A percentile compares a stretch with the other conserved stretches of the same genome.
phyloP scores from a whole-genome alignment of 2,329 filamentous ascomycete genomes.

The Plectosphaerella plurivora region DNA sequence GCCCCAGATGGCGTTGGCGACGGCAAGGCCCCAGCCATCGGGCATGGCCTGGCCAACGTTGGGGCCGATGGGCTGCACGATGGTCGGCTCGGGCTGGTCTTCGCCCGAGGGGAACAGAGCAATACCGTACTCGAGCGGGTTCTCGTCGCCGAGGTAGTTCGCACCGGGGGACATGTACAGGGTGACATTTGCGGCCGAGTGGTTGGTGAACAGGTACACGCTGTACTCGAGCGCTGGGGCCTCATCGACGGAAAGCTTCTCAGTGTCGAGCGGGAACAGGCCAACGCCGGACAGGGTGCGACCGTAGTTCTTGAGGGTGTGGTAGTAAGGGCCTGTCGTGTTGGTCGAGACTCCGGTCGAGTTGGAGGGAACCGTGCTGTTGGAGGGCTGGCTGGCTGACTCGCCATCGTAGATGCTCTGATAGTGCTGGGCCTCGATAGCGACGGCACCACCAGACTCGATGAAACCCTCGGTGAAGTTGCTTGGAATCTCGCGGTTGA shows the following conservation, averaged over 20 bases:
- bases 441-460: slow-evolving; percentile 54
- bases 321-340: slow-evolving; percentile 34
- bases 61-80: slow-evolving; percentile 34
- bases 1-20: slow-evolving; percentile 43
- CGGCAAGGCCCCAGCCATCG: slow-evolving; percentile 34
- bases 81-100: slow-evolving; percentile 22
- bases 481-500: slow-evolving; percentile 40
- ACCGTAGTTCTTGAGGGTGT: slow-evolving; percentile 49
- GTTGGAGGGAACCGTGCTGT: slow-evolving; percentile 3
- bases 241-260: slow-evolving; percentile 41
- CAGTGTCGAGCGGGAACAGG: slow-evolving; percentile 45
- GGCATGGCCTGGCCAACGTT: slow-evolving; percentile 37
- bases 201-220: slow-evolving; percentile 55
- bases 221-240: slow-evolving; percentile 56
- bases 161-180: slow-evolving; percentile 48
- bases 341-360: slow-evolving; percentile 11
- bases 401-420: slow-evolving; percentile 32
- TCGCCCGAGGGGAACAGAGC: slow-evolving; percentile 35
- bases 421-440: slow-evolving; percentile 51
- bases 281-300: slow-evolving; percentile 56
- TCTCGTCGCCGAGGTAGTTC: slow-evolving; percentile 46
- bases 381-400: slow-evolving; percentile 10
- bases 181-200: slow-evolving; percentile 29
- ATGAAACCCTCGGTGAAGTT: slow-evolving; percentile 56
- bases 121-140: slow-evolving; percentile 47